Base-by-base conservation (phyloP, 495 filamentous ascomycete genomes). In the Trichodelitschia bisporula region DNA sequence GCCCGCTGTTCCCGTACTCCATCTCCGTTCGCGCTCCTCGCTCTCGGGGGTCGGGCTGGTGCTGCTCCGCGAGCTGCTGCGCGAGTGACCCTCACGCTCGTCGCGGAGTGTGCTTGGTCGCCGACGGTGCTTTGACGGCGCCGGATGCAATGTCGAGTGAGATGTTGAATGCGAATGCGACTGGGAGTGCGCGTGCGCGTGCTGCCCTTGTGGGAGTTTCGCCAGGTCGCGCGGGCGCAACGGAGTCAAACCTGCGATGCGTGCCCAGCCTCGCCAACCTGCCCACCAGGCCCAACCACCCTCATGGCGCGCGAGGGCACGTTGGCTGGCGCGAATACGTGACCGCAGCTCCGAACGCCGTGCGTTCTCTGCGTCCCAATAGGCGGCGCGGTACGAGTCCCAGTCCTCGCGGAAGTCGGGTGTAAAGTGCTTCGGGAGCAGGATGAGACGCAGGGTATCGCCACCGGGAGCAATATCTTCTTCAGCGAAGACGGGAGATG, bases 291-390 rank as follows among this genome's bases (percentile, higher is more conserved):
- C 52, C 78, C 77, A 86, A 15, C 72, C 66, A n/a, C 74, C 62
- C 26, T 75, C 58, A 33, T 66, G 50, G 38, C 61, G 62, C 4
- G 73, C 72, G 17, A 75, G 43, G 33, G 69, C 65, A 18, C 61
- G 60, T 38, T 77, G 66, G 3, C 62, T 61, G 34, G 65, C 59
- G 29, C 63, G 61, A 15, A 86, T 45, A 41, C 72, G 71, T 28
- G 64, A 54, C 26, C 78, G 63, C 21, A 92, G 53, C 28, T 73
- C 47, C 3, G 69, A 62, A 10, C 86, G 76, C 2, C 79, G 66
- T 51, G 86, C 80, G 41, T 97, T 97, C 50, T 97, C 89, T 36
- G 68, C 71, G 40, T 92, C 86, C 86, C 86, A 97, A 45, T 90
- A 97, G 35, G 92, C 82, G 17, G 71, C 64, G 19, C 89, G 62